Evolutionary conservation across 495 filamentous ascomycete species (phyloP).

Genomic region (Entonaema liquescens): DNA sequence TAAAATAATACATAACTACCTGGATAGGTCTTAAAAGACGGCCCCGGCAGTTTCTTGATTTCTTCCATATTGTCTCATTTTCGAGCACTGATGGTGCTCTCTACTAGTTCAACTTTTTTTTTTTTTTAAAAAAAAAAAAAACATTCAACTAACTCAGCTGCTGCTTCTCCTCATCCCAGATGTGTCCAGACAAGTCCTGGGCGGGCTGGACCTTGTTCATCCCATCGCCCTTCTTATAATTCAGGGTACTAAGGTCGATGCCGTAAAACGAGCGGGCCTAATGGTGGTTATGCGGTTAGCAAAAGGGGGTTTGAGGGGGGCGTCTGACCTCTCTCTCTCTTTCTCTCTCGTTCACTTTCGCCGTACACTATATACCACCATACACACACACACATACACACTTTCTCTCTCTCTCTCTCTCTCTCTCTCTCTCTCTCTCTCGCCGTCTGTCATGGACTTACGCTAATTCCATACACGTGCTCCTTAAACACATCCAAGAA

Average conservation of each 20-base stretch:
- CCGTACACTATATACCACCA: background rate
- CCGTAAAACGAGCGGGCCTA: conserved; percentile 44
- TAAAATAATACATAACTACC: no score
- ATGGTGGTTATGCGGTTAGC: background rate
- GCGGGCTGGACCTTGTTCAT: conserved; percentile 29
- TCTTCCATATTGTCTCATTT: background rate
- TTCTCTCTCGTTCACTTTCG: background rate
- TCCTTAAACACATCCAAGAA: conserved; percentile 31
- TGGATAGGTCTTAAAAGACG: background rate
- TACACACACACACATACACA: background rate
- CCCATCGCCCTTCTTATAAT: conserved; percentile 40
- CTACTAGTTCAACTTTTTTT: no score
- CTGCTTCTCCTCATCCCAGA: conserved; percentile 42
- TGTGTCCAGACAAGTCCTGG: conserved; percentile 38
- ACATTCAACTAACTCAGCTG: conserved; percentile 27
- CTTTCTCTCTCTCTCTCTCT: background rate
- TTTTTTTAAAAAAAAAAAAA: no score
- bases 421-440: background rate
- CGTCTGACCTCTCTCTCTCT: background rate
- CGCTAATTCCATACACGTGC: conserved; percentile 44
- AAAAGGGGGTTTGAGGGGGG: background rate
- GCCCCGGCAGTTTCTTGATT: background rate
- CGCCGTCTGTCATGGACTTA: conserved; percentile 25
- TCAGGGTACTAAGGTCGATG: conserved; percentile 37
- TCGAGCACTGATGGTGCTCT: background rate